Conservation (phyloP, 768 basidiomycete species). For the Mycena vitilis region DNA sequence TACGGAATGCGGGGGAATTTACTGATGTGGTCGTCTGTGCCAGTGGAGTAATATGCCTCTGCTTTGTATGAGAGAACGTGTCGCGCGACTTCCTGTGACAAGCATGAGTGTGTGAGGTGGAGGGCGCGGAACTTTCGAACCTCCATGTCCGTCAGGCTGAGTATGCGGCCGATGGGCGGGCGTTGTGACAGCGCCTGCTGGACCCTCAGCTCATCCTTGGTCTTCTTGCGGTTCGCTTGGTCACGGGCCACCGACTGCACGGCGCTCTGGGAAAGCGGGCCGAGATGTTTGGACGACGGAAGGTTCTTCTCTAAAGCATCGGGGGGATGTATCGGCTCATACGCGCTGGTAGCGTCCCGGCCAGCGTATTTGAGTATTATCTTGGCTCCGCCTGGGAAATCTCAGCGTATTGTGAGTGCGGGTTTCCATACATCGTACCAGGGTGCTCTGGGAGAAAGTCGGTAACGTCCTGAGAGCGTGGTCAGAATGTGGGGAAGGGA, state of each 20-base stretch:
- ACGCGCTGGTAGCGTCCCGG: constrained; percentile 81
- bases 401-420: no score
- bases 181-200: constrained; percentile 68
- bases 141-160: constrained; percentile 88
- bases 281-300: constrained; percentile 77
- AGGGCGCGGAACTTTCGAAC: constrained; percentile 48
- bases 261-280: constrained; percentile 65
- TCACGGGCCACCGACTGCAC: constrained; percentile 50
- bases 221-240: constrained; percentile 59
- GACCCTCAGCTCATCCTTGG: constrained; percentile 78
- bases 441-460: constrained; percentile 71
- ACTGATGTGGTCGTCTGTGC: constrained; percentile 89
- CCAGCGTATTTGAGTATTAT: constrained; percentile 90
- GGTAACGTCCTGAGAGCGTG: constrained; percentile 67
- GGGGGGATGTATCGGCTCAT: constrained; percentile 87
- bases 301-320: constrained; percentile 82
- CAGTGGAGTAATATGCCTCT: constrained; percentile 86
- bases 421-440: no score
- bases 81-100: constrained; percentile 72
- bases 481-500: neutral
- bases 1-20: constrained; percentile 40
- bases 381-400: constrained; percentile 75
- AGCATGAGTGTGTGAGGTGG: constrained; percentile 11
- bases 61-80: constrained; percentile 80
- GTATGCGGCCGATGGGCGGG: constrained; percentile 75